Evolutionary conservation across 2,329 filamentous ascomycete species (phyloP).

Genomic region (Ceratocystis lukuohia): DNA sequence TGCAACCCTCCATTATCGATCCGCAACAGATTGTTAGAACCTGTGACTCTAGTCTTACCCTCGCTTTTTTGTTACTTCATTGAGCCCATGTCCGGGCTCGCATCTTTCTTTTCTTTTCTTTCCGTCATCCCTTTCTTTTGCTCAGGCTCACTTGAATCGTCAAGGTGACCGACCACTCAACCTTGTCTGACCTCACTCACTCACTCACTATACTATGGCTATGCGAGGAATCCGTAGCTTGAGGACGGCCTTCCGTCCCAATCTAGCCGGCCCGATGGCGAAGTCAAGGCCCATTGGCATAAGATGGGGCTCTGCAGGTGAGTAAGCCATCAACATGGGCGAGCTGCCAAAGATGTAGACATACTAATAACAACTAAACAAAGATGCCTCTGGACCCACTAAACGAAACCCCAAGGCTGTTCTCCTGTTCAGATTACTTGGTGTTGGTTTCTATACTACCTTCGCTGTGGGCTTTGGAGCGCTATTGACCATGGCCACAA

Average conservation of each 20-base stretch:
- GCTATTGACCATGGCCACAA: constrained; percentile 17
- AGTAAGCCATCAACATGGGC: background rate
- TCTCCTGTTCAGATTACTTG: constrained; percentile 11
- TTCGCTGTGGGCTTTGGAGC: constrained; percentile 14
- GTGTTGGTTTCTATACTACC: constrained; percentile 12
- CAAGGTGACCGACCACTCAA: background rate
- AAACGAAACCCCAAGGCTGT: constrained; percentile 12
- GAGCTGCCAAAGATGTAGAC: background rate
- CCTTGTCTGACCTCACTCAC: background rate
- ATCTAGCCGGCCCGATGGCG: background rate
- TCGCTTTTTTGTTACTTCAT: background rate
- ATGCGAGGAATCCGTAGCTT: constrained; percentile 1
- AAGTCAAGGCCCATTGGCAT: background rate
- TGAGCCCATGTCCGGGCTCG: background rate
- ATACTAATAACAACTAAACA: background rate
- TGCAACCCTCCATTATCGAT: background rate
- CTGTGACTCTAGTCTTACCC: background rate
- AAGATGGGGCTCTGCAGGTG: constrained; percentile 14
- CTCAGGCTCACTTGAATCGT: background rate
- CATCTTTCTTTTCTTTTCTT: background rate
- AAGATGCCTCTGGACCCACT: constrained; percentile 4
- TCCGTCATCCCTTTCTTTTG: background rate
- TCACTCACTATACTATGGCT: background rate
- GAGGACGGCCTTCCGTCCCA: constrained; percentile 8
- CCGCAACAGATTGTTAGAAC: background rate